Conservation (phyloP, 2,329 filamentous ascomycete genomes). For the Diaporthe sp. region DNA sequence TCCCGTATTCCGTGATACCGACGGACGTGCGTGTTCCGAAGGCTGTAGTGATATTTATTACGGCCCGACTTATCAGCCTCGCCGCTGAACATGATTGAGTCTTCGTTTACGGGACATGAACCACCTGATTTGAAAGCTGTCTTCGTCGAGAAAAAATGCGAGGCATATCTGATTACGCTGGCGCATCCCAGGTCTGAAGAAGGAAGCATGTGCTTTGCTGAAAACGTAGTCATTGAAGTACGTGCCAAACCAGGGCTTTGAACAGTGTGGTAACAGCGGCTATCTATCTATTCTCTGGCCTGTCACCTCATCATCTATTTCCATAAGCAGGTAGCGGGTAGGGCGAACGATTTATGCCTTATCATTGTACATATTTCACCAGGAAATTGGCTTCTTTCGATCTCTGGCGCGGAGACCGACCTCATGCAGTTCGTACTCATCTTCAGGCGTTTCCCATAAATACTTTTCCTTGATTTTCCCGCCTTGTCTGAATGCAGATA, state of each 20-base stretch:
- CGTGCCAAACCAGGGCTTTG: not conserved
- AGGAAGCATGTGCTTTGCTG: too few relatives aligned
- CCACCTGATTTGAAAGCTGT: not conserved
- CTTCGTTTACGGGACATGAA: not conserved
- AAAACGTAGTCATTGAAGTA: not conserved
- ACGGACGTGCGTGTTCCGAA: not conserved
- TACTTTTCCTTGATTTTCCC: not conserved
- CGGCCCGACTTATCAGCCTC: too few relatives aligned
- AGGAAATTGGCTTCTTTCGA: constrained; percentile 6
- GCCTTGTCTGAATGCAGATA: not conserved
- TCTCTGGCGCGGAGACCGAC: not conserved
- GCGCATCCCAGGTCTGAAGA: not conserved
- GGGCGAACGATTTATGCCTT: not conserved
- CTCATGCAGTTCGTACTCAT: not conserved
- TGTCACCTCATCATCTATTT: not conserved
- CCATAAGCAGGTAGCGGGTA: not conserved
- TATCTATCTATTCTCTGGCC: too few relatives aligned
- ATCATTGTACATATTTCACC: not conserved
- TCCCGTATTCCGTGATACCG: not conserved
- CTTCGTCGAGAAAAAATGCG: not conserved
- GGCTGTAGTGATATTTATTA: not conserved
- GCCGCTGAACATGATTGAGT: not conserved
- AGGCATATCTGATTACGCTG: not conserved
- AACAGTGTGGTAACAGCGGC: not conserved
- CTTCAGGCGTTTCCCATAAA: not conserved